Conservation (phyloP, 257 asterid species). For the Nemophila menziesii region DNA sequence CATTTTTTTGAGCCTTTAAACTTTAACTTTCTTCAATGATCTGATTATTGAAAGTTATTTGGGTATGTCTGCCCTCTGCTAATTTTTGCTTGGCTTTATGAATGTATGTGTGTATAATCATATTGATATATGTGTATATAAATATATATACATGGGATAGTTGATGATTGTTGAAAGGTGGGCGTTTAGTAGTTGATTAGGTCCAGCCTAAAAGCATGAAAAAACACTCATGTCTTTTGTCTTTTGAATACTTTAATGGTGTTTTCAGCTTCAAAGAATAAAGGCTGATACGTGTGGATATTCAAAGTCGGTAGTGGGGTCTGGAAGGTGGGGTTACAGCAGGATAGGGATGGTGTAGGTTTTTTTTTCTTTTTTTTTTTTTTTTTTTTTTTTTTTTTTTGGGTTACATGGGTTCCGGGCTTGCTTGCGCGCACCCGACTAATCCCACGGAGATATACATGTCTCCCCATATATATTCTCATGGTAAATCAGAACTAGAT, state of each 20-base stretch:
- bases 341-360: not conserved
- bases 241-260: slow-evolving; percentile 12
- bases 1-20: slow-evolving; percentile 31
- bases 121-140: slow-evolving; percentile 10
- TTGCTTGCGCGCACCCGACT: too few relatives aligned
- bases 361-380: too few relatives aligned
- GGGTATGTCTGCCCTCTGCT: too few relatives aligned
- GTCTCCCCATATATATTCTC: too few relatives aligned
- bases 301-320: not conserved
- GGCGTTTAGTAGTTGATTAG: slow-evolving; percentile 25
- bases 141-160: not conserved
- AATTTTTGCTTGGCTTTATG: not conserved
- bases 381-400: too few relatives aligned
- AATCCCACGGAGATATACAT: too few relatives aligned
- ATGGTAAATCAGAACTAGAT: too few relatives aligned
- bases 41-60: not conserved
- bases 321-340: not conserved
- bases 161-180: slow-evolving; percentile 22
- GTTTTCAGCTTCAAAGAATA: slow-evolving; percentile 7
- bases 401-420: too few relatives aligned
- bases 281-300: not conserved
- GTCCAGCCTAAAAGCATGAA: slow-evolving; percentile 49
- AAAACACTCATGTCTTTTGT: slow-evolving; percentile 16
- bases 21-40: slow-evolving; percentile 10
- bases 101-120: slow-evolving; percentile 3